Conservation (phyloP, 805 yeast species). For the Hanseniaspora hatyaiensis region DNA sequence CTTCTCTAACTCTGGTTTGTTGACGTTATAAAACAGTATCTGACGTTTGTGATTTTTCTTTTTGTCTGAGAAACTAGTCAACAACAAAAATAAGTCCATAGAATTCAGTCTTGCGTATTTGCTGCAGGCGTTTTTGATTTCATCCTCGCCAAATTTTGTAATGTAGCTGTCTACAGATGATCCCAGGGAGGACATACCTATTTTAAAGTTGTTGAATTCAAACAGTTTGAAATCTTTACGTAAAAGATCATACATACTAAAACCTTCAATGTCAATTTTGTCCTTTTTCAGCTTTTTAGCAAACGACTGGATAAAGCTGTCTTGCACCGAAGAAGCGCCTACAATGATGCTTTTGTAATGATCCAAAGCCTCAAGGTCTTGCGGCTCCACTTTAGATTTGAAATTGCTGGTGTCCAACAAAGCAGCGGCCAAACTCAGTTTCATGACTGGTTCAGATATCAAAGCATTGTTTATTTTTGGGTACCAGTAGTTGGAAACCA, state of each 20-base stretch:
- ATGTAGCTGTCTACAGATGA: constrained; percentile 48
- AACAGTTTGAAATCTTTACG: constrained; percentile 79
- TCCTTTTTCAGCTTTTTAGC: constrained; percentile 34
- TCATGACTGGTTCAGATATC: constrained; percentile 27
- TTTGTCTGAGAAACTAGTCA: constrained; percentile 37
- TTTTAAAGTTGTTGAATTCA: constrained; percentile 28
- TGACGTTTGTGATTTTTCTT: constrained; percentile 35
- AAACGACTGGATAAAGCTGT: constrained; percentile 17
- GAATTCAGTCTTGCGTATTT: constrained; percentile 20
- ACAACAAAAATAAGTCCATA: constrained; percentile 35
- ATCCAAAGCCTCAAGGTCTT: constrained; percentile 41
- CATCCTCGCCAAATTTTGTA: constrained; percentile 23
- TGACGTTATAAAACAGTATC: constrained; percentile 27
- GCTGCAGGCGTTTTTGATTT: constrained; percentile 22
- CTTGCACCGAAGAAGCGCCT: constrained; percentile 16
- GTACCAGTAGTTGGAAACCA: constrained; percentile 57
- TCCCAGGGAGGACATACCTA: constrained; percentile 73
- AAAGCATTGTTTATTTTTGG: constrained; percentile 17
- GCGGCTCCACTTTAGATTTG: constrained; percentile 47
- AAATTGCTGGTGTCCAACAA: constrained; percentile 66
- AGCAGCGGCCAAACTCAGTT: constrained; percentile 53
- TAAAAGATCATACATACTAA: constrained; percentile 50
- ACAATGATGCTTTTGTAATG: constrained; percentile 28
- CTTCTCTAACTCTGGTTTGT: constrained; percentile 18
- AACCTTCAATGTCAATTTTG: constrained; percentile 53